These are phyloP conservation scores for Chlamydomonas eustigma DNA, from an alignment of 139 green algal species.

Conservation along the genomic window DNA sequence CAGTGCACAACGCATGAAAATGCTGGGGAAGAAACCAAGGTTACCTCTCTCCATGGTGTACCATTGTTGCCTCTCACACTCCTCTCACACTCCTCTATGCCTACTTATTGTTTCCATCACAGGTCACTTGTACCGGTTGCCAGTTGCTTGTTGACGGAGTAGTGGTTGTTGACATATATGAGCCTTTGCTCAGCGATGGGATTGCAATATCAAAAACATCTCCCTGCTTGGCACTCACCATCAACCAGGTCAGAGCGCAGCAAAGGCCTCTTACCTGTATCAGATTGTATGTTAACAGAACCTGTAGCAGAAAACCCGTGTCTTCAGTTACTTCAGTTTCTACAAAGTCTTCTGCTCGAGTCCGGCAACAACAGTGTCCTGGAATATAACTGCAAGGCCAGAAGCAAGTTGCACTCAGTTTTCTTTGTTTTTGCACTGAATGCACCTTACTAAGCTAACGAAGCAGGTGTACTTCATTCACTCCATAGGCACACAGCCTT, in stretches of 20 bases:
- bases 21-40: no score
- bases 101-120: no score
- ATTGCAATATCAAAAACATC: not conserved
- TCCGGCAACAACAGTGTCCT: no score
- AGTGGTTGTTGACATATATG: not conserved
- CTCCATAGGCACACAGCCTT: not conserved
- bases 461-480: not conserved
- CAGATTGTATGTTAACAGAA: not conserved
- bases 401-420: not conserved
- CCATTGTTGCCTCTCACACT: no score
- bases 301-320: not conserved
- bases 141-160: not conserved
- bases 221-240: not conserved
- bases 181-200: not conserved
- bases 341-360: no score
- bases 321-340: not conserved
- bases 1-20: no score
- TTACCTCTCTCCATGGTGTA: no score
- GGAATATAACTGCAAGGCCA: not conserved
- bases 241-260: constrained; percentile 1
- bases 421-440: no score
- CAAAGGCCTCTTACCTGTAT: no score
- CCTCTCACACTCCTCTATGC: no score
- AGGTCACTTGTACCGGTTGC: not conserved
- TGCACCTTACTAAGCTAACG: not conserved